Evolutionary conservation across 805 yeast genomes (phyloP), one percentile per base, ranked within the genome.

Genomic region (Kuraishia cidri): DNA sequence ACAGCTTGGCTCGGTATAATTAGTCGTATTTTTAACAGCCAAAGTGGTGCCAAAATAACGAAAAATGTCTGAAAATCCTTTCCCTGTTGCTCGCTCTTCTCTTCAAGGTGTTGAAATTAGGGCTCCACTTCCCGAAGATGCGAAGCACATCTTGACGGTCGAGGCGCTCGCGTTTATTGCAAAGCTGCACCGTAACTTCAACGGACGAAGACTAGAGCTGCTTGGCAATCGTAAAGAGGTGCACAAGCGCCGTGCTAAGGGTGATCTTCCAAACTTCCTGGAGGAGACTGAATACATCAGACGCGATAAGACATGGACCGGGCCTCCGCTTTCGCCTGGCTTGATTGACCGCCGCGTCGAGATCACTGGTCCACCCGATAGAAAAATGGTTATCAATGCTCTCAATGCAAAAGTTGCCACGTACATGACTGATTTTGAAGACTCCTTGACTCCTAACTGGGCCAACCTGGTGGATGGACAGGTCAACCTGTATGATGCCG

Each of bases 371-470:
- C 85, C 85, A 29, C 75, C 83, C 30, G 81, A 80, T 51, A 71
- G 90, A 42, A 79, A 82, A 47, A 82, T 82, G 94, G 73, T 82
- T 41, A 75, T 82, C 50, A 82, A 81, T 50, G 92, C 90, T 3
- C 67, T 82, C 52, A 82, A 82, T 57, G 75, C 88, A 1, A 66
- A 66, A 28, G 85, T 78, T 30, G 79, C 76, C 47, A 76, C 84
- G 30, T 79, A 78, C 58, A 79, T 78, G 85, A 76, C 82, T 34
- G 85, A 79, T 52, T 78, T 78, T 42, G 85, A 79, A 58, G 85
- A 78, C 54, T 75, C 83, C 16, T 64, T 73, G 51, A 72, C 84
- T 24, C 85, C 85, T 30, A 75, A 82, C 28, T 82, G 92, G 92
- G 48, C 52, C 48, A 76, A 76, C 57, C 58, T 73, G 59, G 69